These are phyloP conservation scores for Tricholoma flavovirens DNA, from an alignment of 768 basidiomycete genomes.

Conservation along the genomic window DNA sequence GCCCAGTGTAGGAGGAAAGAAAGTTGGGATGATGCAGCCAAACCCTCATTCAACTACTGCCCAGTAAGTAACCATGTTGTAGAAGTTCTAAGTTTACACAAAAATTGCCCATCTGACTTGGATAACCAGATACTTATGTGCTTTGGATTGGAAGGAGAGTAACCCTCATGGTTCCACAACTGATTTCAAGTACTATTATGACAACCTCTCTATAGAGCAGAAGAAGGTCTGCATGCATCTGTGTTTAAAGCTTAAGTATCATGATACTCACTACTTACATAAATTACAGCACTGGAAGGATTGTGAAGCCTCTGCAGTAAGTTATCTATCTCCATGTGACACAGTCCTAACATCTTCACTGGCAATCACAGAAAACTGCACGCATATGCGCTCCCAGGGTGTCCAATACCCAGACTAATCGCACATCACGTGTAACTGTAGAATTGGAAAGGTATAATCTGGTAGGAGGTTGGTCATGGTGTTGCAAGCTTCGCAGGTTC, in stretches of 20 bases:
- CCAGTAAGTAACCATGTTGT: background rate
- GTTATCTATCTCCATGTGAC: background rate
- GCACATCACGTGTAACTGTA: background rate
- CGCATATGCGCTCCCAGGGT: background rate
- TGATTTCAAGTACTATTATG: background rate
- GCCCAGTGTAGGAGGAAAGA: background rate
- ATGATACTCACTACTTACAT: background rate
- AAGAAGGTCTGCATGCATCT: background rate
- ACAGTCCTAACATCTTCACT: background rate
- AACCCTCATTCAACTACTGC: background rate
- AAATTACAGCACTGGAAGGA: background rate
- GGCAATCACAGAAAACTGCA: background rate
- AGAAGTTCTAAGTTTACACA: background rate
- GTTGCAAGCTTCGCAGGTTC: background rate
- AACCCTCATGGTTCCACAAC: background rate
- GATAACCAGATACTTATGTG: background rate
- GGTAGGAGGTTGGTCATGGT: background rate
- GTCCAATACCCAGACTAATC: background rate
- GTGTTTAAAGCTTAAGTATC: background rate
- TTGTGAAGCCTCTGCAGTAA: background rate
- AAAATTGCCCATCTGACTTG: background rate
- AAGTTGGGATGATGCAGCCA: background rate
- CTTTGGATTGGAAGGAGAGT: background rate
- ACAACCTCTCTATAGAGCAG: background rate
- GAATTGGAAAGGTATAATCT: background rate